Conservation (phyloP, 345 rosid species). For the Conringia planisiliqua region DNA sequence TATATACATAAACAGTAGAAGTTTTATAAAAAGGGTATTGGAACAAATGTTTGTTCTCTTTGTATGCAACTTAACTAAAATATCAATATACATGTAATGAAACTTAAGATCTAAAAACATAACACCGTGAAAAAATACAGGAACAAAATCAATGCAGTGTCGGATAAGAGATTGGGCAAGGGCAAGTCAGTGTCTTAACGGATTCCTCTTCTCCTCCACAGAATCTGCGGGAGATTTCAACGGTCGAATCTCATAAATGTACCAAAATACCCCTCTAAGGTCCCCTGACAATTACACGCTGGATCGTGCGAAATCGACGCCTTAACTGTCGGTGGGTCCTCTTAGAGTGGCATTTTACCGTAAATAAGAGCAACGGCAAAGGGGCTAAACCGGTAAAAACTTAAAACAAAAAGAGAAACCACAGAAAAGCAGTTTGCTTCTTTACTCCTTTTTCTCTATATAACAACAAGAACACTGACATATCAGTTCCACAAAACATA, state of each 20-base stretch:
- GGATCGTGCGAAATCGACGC: constrained; percentile 62
- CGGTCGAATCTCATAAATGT: constrained; percentile 19
- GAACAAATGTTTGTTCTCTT: background rate
- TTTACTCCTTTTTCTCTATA: constrained; percentile 4
- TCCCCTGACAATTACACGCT: constrained; percentile 28
- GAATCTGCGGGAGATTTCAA: constrained; percentile 25
- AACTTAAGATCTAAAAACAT: background rate
- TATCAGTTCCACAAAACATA: constrained; percentile 19
- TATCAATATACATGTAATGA: background rate
- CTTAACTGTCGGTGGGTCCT: constrained; percentile 66
- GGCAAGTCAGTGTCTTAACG: constrained; percentile 15
- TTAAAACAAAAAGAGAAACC: constrained; percentile 19
- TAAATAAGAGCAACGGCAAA: constrained; percentile 36
- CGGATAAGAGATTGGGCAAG: background rate
- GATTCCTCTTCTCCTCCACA: constrained; percentile 34
- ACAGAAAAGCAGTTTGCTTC: constrained; percentile 27
- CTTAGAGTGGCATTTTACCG: constrained; percentile 40
- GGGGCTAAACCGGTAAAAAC: constrained; percentile 2
- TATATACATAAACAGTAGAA: background rate
- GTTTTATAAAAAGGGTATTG: background rate
- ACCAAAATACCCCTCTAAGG: constrained; percentile 34
- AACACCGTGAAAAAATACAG: background rate
- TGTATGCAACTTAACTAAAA: background rate
- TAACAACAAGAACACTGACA: constrained; percentile 23
- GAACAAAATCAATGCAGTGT: background rate